phyloP scores from a whole-genome alignment of 2,329 filamentous ascomycete species.

The Colletotrichum horii region DNA sequence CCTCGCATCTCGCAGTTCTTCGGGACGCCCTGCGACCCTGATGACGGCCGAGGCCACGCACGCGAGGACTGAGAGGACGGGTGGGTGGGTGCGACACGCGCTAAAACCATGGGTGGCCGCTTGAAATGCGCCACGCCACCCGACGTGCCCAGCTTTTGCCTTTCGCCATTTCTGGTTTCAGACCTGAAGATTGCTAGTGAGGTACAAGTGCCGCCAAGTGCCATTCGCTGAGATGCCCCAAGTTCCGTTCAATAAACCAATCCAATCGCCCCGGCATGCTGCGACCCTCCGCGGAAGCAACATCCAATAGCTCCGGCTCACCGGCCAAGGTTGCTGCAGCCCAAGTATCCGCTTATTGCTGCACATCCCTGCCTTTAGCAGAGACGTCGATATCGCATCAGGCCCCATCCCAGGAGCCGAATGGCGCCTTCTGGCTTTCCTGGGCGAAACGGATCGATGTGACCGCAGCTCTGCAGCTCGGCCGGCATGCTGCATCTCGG shows the following conservation, averaged over 20 bases:
- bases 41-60: background rate
- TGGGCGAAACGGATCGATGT: conserved; percentile 1
- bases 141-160: conserved; percentile 1
- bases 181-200: conserved; percentile 7
- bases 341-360: background rate
- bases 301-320: background rate
- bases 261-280: background rate
- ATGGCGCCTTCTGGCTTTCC: background rate
- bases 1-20: background rate
- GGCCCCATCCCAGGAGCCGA: background rate
- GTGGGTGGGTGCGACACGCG: conserved; percentile 15
- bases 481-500: conserved; percentile 12
- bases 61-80: background rate
- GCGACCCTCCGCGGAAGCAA: background rate
- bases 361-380: conserved; percentile 2
- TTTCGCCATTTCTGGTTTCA: conserved; percentile 17
- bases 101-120: conserved; percentile 12
- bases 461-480: background rate
- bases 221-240: background rate
- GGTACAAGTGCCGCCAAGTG: background rate
- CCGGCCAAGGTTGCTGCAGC: background rate
- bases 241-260: background rate
- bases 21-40: background rate
- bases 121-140: conserved; percentile 14
- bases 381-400: background rate